Evolutionary conservation across 441 rosid genomes (phyloP).

Genomic region (Populus hybrid): DNA sequence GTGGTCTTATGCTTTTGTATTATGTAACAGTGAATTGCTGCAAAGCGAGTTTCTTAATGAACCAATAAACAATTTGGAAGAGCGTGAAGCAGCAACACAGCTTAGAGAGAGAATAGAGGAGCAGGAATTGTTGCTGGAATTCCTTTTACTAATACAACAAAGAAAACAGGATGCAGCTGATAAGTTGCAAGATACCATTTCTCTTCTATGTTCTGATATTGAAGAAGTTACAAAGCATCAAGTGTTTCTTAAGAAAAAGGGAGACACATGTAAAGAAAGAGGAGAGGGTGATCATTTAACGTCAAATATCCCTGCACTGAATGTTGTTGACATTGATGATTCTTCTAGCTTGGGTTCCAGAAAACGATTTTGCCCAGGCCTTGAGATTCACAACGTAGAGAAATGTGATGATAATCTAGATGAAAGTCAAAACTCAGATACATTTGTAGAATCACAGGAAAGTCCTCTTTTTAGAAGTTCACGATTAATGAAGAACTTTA

Average conservation of each 20-base stretch:
- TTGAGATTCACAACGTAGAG: conserved; percentile 27
- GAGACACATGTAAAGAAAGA: conserved; percentile 36
- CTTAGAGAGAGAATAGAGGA: conserved; percentile 76
- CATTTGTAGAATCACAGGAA: conserved; percentile 19
- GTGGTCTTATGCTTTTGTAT: conserved; percentile 2
- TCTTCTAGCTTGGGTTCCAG: too few species aligned
- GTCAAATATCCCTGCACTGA: too few species aligned
- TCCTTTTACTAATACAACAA: too few species aligned
- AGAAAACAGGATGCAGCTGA: too few species aligned
- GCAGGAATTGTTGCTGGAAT: conserved; percentile 43
- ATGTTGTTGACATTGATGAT: too few species aligned
- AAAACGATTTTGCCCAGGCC: too few species aligned
- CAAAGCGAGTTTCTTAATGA: conserved; percentile 87
- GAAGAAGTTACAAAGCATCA: conserved; percentile 72
- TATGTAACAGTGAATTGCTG: conserved; percentile 61
- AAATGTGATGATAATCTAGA: conserved; percentile 49
- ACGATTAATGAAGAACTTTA: too few species aligned
- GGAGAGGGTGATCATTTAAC: too few species aligned
- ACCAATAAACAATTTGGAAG: conserved; percentile 68
- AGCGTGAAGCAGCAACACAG: conserved; percentile 79
- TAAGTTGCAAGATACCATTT: conserved; percentile 41
- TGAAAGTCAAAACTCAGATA: conserved; percentile 33
- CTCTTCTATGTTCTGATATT: conserved; percentile 73
- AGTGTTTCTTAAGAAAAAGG: conserved; percentile 50
- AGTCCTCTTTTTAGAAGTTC: too few species aligned